These are phyloP conservation scores for Patellaria atrata DNA, from an alignment of 495 filamentous ascomycete genomes.

Conservation along the genomic window DNA sequence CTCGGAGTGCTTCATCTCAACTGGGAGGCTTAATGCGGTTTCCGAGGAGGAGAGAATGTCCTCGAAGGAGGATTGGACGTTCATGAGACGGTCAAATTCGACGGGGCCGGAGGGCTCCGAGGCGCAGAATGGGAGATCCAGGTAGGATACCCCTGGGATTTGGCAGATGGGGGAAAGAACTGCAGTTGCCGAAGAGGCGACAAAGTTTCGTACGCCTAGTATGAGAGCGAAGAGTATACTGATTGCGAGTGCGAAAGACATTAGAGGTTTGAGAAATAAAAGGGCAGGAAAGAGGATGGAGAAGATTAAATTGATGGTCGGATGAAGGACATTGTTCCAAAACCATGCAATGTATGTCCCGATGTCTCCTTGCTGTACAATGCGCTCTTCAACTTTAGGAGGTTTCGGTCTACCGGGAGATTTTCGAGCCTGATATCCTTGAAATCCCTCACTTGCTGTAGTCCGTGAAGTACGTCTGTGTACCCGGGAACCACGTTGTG, in stretches of 20 bases:
- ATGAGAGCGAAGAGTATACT: constrained; percentile 36
- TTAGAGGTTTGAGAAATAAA: constrained; percentile 35
- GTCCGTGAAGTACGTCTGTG: constrained; percentile 1
- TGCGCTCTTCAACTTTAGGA: not conserved
- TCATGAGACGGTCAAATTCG: constrained; percentile 54
- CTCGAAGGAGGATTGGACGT: constrained; percentile 50
- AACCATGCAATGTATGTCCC: constrained; percentile 8
- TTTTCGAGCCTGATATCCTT: constrained; percentile 4
- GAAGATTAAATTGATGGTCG: constrained; percentile 30
- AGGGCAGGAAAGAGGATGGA: constrained; percentile 37
- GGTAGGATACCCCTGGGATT: constrained; percentile 42
- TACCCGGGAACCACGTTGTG: constrained; percentile 9
- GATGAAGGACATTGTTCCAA: constrained; percentile 16
- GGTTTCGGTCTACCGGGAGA: not conserved
- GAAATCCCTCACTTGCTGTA: not conserved
- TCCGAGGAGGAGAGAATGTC: constrained; percentile 46
- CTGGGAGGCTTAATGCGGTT: constrained; percentile 42
- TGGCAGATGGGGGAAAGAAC: constrained; percentile 47
- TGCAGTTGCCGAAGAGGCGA: constrained; percentile 33
- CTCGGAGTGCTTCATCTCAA: constrained; percentile 59
- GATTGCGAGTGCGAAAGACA: constrained; percentile 39
- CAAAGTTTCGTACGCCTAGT: constrained; percentile 36
- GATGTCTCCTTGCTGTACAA: too few species aligned
- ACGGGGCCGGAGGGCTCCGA: not conserved
- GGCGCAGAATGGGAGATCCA: constrained; percentile 47